Conservation (phyloP, 805 yeast species). For the Candida taoyuanica region DNA sequence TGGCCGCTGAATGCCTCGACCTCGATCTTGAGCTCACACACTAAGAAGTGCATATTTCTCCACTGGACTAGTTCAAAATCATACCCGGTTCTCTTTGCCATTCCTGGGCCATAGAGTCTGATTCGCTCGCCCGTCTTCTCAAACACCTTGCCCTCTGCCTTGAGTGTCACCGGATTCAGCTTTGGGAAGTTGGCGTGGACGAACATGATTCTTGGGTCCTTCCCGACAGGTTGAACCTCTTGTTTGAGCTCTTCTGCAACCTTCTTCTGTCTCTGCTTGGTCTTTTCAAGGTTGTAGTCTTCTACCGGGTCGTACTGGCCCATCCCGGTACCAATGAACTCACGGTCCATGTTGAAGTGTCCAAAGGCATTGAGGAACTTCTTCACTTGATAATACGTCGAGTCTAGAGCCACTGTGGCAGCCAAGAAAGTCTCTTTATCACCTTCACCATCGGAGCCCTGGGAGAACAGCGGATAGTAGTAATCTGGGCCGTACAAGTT, state of each 20-base stretch:
- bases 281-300: constrained; percentile 36
- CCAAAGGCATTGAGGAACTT: constrained; percentile 54
- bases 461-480: constrained; percentile 52
- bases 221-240: constrained; percentile 12
- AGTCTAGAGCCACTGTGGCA: constrained; percentile 50
- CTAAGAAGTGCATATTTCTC: constrained; percentile 49
- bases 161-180: constrained; percentile 55
- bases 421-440: constrained; percentile 63
- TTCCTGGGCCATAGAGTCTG: constrained; percentile 56
- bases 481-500: constrained; percentile 57
- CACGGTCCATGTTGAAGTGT: constrained; percentile 35
- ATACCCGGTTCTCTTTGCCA: constrained; percentile 46
- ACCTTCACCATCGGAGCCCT: constrained; percentile 51
- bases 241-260: constrained; percentile 15
- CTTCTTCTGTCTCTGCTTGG: constrained; percentile 21
- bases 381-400: constrained; percentile 58
- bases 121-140: constrained; percentile 42
- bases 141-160: constrained; percentile 36
- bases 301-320: constrained; percentile 57
- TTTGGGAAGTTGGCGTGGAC: constrained; percentile 68
- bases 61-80: constrained; percentile 59
- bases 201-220: constrained; percentile 39
- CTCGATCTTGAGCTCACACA: constrained; percentile 47
- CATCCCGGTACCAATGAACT: constrained; percentile 58
- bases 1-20: constrained; percentile 41